Evolutionary conservation across 805 yeast genomes (phyloP), one percentile per base, ranked within the genome.

Genomic region (Yarrowia keelungensis): DNA sequence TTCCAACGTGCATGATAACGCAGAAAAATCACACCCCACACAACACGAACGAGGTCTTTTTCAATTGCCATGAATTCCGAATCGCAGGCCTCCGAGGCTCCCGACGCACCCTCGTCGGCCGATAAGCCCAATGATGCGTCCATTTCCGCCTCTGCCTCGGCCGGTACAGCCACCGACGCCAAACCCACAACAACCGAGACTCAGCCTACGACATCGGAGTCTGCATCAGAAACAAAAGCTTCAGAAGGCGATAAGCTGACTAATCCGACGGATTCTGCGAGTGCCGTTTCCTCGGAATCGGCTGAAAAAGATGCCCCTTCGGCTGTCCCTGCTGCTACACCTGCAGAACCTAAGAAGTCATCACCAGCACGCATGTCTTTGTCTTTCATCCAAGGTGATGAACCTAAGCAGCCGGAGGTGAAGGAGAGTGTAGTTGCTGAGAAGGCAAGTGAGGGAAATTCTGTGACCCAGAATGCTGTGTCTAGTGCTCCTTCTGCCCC

Each of bases 361-460:
- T 16, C 69, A 59, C 49, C 71, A 56, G 22, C 53, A 71, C 16
- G 70, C 70, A 50, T 71, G 71, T n/a, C 56, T 69, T 16, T 66
- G 16, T 32, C 68, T 12, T 36, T 50, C 14, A 39, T 45, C 46
- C 69, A 46, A 46, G 62, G 54, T 15, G 46, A 51, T 15, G 46
- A 38, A 19, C 61, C 50, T 14, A 26, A 42, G 46, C 15, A 41
- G 22, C 39, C 49, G 32, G 61, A 54, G 46, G 26, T 11, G 10
- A 36, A 51, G 26, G 22, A 35, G 5, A 9, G 15, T n/a, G 38
- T 16, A 14, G 39, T 39, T n/a, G 2, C 32, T 0, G 43, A 51
- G 5, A 35, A 14, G 3, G 26, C 26, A 1, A 9, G 41, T 15
- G 58, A 36, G 1, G 41, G 16, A 7, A 39, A 16, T 15, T n/a